These are phyloP conservation scores for Theobroma cacao DNA, from an alignment of 345 rosid genomes.

Conservation along the genomic window DNA sequence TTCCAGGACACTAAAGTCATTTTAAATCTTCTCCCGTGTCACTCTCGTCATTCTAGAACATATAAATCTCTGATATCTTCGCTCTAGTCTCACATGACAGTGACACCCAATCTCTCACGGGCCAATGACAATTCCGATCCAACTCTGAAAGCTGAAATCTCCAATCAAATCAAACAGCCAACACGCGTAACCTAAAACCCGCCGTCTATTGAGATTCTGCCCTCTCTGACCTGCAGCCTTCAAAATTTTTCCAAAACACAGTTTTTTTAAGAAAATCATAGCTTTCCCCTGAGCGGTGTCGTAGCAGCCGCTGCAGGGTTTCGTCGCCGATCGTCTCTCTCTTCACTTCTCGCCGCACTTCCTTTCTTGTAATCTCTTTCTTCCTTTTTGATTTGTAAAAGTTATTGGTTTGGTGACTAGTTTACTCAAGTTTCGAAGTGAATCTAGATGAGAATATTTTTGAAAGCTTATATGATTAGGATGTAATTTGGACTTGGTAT, in stretches of 20 bases:
- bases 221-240: not conserved
- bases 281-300: constrained; percentile 6
- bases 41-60: not conserved
- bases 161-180: constrained; percentile 1
- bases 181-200: not conserved
- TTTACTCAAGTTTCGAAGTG: not conserved
- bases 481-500: not conserved
- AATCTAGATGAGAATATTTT: not conserved
- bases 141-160: not conserved
- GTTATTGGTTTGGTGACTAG: not conserved
- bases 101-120: not conserved
- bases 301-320: constrained; percentile 6
- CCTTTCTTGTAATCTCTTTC: constrained; percentile 7
- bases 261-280: not conserved
- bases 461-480: not conserved
- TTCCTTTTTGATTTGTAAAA: not conserved
- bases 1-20: not conserved
- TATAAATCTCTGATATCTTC: not conserved
- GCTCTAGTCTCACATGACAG: not conserved
- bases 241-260: not conserved
- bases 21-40: not conserved
- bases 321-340: not conserved
- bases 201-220: not conserved
- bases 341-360: not conserved
- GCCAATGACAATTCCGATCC: not conserved